Evolutionary conservation across 257 asterid genomes (phyloP).

Genomic region (Solanum chmielewskii): DNA sequence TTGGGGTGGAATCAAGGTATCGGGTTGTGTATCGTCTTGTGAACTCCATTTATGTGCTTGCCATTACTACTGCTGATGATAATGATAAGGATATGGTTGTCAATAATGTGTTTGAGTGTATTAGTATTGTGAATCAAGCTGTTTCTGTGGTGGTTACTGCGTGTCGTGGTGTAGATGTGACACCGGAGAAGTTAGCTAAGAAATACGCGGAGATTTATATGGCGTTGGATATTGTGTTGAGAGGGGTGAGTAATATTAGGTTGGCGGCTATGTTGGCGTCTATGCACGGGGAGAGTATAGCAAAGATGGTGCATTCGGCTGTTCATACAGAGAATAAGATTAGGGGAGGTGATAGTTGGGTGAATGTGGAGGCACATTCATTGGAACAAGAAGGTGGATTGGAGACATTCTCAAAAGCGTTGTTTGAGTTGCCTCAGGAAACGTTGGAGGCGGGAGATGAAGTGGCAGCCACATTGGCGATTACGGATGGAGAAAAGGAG

Average conservation of each 20-base stretch:
- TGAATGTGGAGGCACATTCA: slow-evolving; percentile 42
- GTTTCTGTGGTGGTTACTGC: slow-evolving; percentile 89
- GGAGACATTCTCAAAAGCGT: slow-evolving; percentile 36
- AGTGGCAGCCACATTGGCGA: slow-evolving; percentile 59
- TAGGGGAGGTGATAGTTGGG: slow-evolving; percentile 90
- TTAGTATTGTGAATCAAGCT: slow-evolving; percentile 73
- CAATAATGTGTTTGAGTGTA: slow-evolving; percentile 86
- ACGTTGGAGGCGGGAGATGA: slow-evolving; percentile 86
- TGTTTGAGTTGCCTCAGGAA: slow-evolving; percentile 83
- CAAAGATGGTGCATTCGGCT: slow-evolving; percentile 94
- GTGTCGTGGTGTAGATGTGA: slow-evolving; percentile 94
- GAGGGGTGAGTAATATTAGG: slow-evolving; percentile 88
- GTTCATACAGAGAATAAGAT: slow-evolving; percentile 80
- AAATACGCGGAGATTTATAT: slow-evolving; percentile 88
- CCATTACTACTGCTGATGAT: slow-evolving; percentile 74
- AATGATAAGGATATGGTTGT: slow-evolving; percentile 8
- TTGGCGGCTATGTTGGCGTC: slow-evolving; percentile 87
- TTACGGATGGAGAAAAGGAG: slow-evolving; percentile 65
- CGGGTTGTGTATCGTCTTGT: slow-evolving; percentile 87
- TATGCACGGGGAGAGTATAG: slow-evolving; percentile 96
- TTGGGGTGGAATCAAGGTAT: slow-evolving; percentile 77
- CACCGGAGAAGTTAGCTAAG: slow-evolving; percentile 81
- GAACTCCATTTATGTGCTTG: slow-evolving; percentile 84
- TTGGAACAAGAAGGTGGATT: slow-evolving; percentile 57
- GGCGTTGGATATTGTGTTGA: slow-evolving; percentile 93